Evolutionary conservation across 176 grass and related monocot genomes (phyloP), one percentile per base, ranked within the genome.

Genomic region (Paspalum vaginatum): DNA sequence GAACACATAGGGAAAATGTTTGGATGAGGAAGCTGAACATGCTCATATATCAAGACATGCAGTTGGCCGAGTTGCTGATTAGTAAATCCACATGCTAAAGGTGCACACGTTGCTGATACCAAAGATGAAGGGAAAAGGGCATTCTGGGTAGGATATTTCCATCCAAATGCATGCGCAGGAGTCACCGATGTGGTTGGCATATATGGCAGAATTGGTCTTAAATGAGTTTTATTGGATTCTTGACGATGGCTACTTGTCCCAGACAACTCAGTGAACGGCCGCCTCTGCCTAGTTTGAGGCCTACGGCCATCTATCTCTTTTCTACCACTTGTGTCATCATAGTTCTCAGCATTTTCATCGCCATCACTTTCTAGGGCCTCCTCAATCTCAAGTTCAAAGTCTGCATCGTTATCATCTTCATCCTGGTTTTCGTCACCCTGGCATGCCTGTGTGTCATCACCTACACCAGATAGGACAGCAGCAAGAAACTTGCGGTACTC

Each of bases 331-430:
- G 51, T 39, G 15, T 58, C 61, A 58, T 78, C 85, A 56, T 82
- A 68, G 63, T 88, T 88, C 59, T 94, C 85, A 11, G 60, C 62
- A 84, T 82, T 85, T 65, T 94, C 95, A 42, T 97, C 91, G 55
- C 72, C 85, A 58, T 94, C 95, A 77, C 91, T 92, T 91, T 94
- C 95, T 73, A 97, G 52, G 57, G 95, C 91, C 75, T 97, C 94
- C 88, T 94, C 95, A 68, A 97, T 89, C 83, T 97, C 95, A 4
- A 94, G 85, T 44, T 92, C 91, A 77, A 97, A 97, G 62, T 97
- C 95, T 39, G 85, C 95, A 87, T 94, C 95, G 87, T 94, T 94
- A 74, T 97, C 95, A 79, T 97, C 95, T 81, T 97, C 95, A 85
- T 97, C 95, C 59, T 89, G 85, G 53, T 79, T 89, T 84, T 93